Evolutionary conservation across 768 basidiomycete genomes (phyloP), one percentile per base, ranked within the genome.

Genomic region (Panellus pusillus): DNA sequence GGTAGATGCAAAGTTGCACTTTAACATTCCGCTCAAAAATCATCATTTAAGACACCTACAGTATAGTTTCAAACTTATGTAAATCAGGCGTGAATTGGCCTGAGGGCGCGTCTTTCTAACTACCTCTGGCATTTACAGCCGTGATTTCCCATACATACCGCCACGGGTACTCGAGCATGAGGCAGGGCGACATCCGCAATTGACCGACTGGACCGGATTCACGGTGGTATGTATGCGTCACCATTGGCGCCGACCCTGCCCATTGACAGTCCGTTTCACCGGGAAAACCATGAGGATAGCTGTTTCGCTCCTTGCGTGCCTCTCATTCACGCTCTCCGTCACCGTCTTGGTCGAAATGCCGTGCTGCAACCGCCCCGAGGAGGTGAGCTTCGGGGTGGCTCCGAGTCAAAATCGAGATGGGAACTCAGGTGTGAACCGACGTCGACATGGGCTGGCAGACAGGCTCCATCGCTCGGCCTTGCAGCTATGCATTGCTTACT

Each of bases 221-320:
- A 55, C 36, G 6, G 18, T 55, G 6, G 54, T 45, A 32, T 55
- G 54, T 45, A 32, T 55, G 54, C 37, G 54, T 55, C 17, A 57
- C 45, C 9, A 57, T 29, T 11, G 32, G 9, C 41, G 55, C 24
- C 24, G 24, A 24, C 24, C 24, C 24, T 24, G 24, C 24, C 24
- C 24, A 6, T 24, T 24, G 24, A 24, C 24, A 24, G 24, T 24
- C 24, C 6, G 24, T 24, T 57, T 57, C 45, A 39, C 46, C 28
- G 50, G 29, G 17, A 50, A 45, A 3, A 57, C 45, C 31, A 29
- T 4, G 19, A 57, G 39, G n/a, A 57, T 52, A 3, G 47, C 50
- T 32, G 55, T 47, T 39, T 50, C 48, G 31, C 37, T 45, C 31
- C 48, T 49, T 18, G 44, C 55, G 36, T 56, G 54, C 17, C 54